phyloP scores from a whole-genome alignment of 352 stramenopile species.

The Phytopythium helicoides region DNA sequence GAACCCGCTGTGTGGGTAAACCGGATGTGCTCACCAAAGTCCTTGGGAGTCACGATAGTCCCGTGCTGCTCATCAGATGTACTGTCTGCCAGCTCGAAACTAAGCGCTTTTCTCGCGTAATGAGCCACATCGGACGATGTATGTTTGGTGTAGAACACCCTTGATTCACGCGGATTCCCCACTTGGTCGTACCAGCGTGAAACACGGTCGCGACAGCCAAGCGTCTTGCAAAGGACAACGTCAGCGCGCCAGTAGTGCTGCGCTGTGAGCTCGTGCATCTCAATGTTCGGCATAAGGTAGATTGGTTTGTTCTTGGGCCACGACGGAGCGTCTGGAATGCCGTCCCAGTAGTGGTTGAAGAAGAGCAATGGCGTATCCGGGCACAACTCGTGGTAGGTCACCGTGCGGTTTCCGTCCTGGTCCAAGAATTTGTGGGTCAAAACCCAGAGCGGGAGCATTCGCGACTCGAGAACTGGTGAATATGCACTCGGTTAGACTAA shows the following conservation, averaged over 20 bases:
- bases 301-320: constrained; percentile 40
- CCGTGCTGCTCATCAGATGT: no score
- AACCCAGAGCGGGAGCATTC: constrained; percentile 40
- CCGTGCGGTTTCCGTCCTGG: no score
- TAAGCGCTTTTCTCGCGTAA: no score
- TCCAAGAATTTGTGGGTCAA: constrained; percentile 31
- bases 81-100: no score
- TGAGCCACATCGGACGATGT: constrained; percentile 52
- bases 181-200: constrained; percentile 51
- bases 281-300: constrained; percentile 42
- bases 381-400: constrained; percentile 50
- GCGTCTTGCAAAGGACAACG: constrained; percentile 45
- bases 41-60: no score
- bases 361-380: constrained; percentile 36
- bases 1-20: constrained; percentile 36
- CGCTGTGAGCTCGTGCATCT: constrained; percentile 47
- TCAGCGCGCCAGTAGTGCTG: constrained; percentile 36
- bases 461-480: constrained; percentile 23
- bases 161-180: constrained; percentile 41
- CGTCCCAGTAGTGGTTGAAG: constrained; percentile 51
- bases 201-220: constrained; percentile 35
- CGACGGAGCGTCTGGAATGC: constrained; percentile 14
- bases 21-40: constrained; percentile 32
- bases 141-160: constrained; percentile 62
- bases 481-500: no score